Evolutionary conservation across 1,284 basidiomycete genomes (phyloP), one percentile per base, ranked within the genome.

Genomic region (Melampsora larici-populina): DNA sequence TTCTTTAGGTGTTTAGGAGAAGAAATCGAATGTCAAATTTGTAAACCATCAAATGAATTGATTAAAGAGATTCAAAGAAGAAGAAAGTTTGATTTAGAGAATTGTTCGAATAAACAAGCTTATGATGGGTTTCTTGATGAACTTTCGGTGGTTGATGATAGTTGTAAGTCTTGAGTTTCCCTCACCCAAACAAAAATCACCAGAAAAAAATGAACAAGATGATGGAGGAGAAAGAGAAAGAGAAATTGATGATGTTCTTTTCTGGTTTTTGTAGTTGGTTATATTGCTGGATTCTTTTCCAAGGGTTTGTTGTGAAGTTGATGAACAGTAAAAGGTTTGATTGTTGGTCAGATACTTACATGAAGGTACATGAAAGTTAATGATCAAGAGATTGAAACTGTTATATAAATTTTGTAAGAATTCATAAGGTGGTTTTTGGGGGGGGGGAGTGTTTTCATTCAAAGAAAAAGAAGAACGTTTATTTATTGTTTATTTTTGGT

Each of bases 1-100:
- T 72, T 82, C 33, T 66, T 70, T 40, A 62, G 67, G 31, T 80
- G 80, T 21, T 80, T 81, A 51, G 79, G 73, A 5, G 81, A 80
- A 9, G 40, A 64, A 46, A 18, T 24, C 60, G 43, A 26, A 24
- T 11, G 33, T 67, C 9, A 67, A 66, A 31, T 75, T 63, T 65
- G 15, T 7, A 36, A 11, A 58, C 55, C 36, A 31, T 40, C 11
- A 40, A 36, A n/a, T 17, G 43, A 21, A 51, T 33, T 26, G 55
- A 13, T 13, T 18, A 63, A 8, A 43, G 31, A 18, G 62, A 73
- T 6, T 60, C 70, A 51, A 67, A 66, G 46, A 75, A 58, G 26
- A 64, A 75, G 48, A 66, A 36, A 36, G 3, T 36, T 4, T 75
- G 72, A 75, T 75, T 63, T 48, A 18, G 5, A 13, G 63, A 17